A percentile compares a stretch with the other conserved stretches of the same genome.
Conservation (phyloP, 1,284 basidiomycete species). For the Malassezia pachydermatis region DNA sequence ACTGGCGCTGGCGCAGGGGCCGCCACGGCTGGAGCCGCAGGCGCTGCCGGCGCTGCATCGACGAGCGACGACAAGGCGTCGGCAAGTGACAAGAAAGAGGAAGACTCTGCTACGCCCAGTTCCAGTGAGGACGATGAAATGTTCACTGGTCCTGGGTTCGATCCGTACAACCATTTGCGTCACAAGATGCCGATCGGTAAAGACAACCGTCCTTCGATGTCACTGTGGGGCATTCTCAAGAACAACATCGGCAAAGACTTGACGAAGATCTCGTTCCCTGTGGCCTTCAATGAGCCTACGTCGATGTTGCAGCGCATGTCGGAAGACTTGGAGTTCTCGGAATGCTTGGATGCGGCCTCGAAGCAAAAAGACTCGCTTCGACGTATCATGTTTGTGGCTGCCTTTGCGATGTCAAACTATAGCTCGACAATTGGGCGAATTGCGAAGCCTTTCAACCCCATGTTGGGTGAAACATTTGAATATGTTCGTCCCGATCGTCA, state of each 20-base stretch:
- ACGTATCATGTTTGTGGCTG: conserved; percentile 83
- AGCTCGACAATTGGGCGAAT: conserved; percentile 67
- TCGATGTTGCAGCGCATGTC: conserved; percentile 74
- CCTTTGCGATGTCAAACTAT: conserved; percentile 97
- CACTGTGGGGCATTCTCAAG: conserved; percentile 90
- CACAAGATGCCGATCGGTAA: conserved; percentile 59
- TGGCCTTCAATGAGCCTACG: conserved; percentile 67
- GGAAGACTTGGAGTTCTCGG: conserved; percentile 49
- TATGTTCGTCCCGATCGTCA: conserved; percentile 67
- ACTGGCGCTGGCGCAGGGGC: background rate
- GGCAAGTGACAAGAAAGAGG: conserved; percentile 13
- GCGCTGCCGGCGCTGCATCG: background rate
- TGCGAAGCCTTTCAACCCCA: conserved; percentile 48
- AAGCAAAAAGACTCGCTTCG: conserved; percentile 66
- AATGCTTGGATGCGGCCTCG: conserved; percentile 64
- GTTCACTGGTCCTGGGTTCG: conserved; percentile 12
- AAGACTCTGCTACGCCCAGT: conserved; percentile 26
- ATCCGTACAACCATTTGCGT: conserved; percentile 61
- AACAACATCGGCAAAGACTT: conserved; percentile 92
- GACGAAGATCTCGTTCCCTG: conserved; percentile 89
- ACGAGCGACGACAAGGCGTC: background rate
- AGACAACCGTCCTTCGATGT: conserved; percentile 78
- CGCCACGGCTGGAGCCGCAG: background rate
- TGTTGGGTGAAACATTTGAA: conserved; percentile 78
- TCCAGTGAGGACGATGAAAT: conserved; percentile 19